Conservation (phyloP, 768 basidiomycete species). For the Clitopilus passeckerianus region DNA sequence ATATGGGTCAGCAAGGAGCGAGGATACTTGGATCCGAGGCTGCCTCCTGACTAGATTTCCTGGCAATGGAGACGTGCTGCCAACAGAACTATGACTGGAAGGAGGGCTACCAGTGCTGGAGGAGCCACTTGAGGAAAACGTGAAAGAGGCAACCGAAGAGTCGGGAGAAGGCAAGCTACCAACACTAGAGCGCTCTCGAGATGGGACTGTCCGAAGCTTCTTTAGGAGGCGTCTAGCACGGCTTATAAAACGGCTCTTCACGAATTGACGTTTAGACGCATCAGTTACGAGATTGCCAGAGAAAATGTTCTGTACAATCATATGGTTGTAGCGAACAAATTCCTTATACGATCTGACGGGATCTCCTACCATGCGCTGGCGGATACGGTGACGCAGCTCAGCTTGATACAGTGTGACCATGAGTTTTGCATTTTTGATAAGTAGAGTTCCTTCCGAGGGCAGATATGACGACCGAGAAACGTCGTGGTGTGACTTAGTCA, state of each 20-base stretch:
- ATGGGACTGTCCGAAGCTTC: not conserved
- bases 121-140: conserved; percentile 31
- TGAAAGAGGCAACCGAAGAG: conserved; percentile 33
- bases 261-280: not conserved
- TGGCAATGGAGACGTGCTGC: conserved; percentile 29
- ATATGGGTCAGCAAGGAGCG: conserved; percentile 50
- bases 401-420: not conserved
- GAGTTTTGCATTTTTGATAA: not conserved
- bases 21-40: conserved; percentile 54
- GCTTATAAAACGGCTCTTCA: not conserved
- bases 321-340: not conserved
- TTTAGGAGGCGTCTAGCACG: not conserved
- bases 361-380: not conserved
- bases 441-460: not conserved
- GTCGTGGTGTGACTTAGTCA: not conserved
- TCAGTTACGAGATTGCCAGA: not conserved
- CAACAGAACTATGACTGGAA: conserved; percentile 34
- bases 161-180: conserved; percentile 49
- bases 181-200: conserved; percentile 13
- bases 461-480: not conserved
- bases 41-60: conserved; percentile 32
- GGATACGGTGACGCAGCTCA: not conserved
- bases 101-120: conserved; percentile 37
- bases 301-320: not conserved
- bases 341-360: not conserved